Percentiles rank a stretch among this genome's conserved stretches.
These are phyloP conservation scores for Fusarium tupiense DNA, from an alignment of 2,329 filamentous ascomycete species.

Conservation along the genomic window DNA sequence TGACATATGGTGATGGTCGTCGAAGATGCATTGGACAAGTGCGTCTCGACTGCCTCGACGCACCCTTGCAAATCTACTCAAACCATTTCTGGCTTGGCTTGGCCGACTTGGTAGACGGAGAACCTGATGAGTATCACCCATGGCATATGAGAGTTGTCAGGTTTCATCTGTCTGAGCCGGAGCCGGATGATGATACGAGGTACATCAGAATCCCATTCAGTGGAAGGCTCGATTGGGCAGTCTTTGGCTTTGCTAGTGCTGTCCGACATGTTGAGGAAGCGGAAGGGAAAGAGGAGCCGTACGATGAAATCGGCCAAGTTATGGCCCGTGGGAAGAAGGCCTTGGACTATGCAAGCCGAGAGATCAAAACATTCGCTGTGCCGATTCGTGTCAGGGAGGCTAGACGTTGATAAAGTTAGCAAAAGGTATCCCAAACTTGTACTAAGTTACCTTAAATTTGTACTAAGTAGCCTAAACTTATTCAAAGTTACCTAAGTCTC, in stretches of 20 bases:
- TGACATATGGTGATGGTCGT: not conserved
- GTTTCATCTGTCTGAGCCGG: not conserved
- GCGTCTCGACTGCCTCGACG: not conserved
- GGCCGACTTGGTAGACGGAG: too few species aligned
- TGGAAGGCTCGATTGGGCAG: not conserved
- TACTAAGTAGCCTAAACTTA: not conserved
- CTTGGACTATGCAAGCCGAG: rapidly evolving
- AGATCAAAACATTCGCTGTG: not conserved
- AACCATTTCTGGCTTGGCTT: not conserved
- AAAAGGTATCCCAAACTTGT: not conserved
- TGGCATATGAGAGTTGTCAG: rapidly evolving
- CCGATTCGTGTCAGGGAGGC: not conserved
- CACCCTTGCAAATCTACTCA: rapidly evolving
- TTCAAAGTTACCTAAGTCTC: not conserved
- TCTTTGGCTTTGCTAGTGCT: too few species aligned
- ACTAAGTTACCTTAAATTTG: not conserved
- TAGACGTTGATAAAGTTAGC: too few species aligned
- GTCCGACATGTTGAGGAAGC: not conserved
- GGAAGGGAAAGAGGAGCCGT: not conserved
- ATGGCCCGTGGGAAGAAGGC: rapidly evolving
- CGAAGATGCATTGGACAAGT: not conserved
- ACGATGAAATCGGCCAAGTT: not conserved
- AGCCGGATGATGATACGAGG: rapidly evolving
- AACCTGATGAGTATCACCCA: not conserved
- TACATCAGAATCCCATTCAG: not conserved